phyloP scores from a whole-genome alignment of 169 alveolate genomes.

The Sarcocystis neurona region DNA sequence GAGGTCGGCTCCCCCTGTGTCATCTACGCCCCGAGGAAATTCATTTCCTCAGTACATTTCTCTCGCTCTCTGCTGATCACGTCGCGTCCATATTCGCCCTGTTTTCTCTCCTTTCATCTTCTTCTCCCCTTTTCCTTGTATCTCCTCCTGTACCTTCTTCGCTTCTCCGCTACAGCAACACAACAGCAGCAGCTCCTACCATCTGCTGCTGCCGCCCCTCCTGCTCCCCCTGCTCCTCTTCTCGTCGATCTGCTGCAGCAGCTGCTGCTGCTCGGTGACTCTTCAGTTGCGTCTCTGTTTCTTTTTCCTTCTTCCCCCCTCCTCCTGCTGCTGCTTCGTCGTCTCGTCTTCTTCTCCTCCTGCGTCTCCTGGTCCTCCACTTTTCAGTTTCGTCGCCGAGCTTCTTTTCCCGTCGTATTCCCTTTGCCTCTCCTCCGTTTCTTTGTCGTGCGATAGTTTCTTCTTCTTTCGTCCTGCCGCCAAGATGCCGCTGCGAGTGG shows the following conservation, averaged over 20 bases:
- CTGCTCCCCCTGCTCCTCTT: not conserved
- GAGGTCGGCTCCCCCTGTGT: too few relatives aligned
- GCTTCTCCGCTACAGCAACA: not conserved
- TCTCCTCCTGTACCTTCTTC: not conserved
- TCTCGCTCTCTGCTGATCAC: not conserved
- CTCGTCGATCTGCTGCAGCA: not conserved
- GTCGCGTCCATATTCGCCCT: not conserved
- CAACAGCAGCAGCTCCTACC: not conserved
- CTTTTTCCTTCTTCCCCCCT: not conserved
- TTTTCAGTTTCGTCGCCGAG: too few relatives aligned
- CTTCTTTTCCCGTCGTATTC: not conserved
- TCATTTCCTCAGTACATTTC: not conserved
- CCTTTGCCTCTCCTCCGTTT: too few relatives aligned
- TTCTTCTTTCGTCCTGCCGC: conserved; percentile 21
- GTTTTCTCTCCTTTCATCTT: not conserved
- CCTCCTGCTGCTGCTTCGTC: not conserved
- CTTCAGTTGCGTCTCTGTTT: not conserved
- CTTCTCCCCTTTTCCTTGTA: not conserved
- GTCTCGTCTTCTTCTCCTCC: not conserved
- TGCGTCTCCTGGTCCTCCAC: too few relatives aligned
- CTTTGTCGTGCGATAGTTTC: too few relatives aligned
- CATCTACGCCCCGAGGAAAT: too few relatives aligned
- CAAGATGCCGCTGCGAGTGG: conserved; percentile 72
- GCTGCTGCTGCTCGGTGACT: not conserved
- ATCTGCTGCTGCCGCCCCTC: not conserved